These are phyloP conservation scores for Neurospora sp. DNA, from an alignment of 495 filamentous ascomycete genomes.

Conservation along the genomic window DNA sequence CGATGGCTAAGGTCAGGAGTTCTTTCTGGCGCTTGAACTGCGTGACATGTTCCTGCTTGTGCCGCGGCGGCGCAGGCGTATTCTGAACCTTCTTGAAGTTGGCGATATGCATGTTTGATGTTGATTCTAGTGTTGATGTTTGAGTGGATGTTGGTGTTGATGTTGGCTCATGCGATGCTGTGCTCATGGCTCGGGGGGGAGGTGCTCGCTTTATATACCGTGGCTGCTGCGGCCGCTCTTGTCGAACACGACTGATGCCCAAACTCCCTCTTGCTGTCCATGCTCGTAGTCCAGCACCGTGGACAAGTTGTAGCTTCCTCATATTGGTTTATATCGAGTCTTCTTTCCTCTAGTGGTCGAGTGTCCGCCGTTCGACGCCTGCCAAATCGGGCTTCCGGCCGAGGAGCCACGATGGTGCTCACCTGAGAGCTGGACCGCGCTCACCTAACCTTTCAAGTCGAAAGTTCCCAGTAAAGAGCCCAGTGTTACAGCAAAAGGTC, in stretches of 20 bases:
- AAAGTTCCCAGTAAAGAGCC: neutral
- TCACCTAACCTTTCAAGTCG: neutral
- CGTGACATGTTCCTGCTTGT: neutral
- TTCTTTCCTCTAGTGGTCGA: neutral
- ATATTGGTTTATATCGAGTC: neutral
- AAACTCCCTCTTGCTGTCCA: neutral
- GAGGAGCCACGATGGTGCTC: neutral
- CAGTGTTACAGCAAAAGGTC: neutral
- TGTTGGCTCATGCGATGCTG: neutral
- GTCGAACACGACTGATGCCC: neutral
- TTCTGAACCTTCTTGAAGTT: neutral
- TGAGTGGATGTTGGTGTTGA: neutral
- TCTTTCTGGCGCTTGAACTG: neutral
- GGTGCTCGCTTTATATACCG: neutral
- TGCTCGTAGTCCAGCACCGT: neutral
- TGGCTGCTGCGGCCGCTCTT: neutral
- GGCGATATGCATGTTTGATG: neutral
- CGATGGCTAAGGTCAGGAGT: constrained; percentile 75
- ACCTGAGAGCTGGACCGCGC: neutral
- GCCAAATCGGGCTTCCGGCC: neutral
- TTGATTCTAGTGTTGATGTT: neutral
- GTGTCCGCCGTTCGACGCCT: neutral
- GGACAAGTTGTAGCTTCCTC: neutral
- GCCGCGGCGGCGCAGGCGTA: neutral
- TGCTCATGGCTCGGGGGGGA: neutral